These are phyloP conservation scores for Phytophthora parvispora DNA, from an alignment of 352 stramenopile genomes.

Conservation along the genomic window DNA sequence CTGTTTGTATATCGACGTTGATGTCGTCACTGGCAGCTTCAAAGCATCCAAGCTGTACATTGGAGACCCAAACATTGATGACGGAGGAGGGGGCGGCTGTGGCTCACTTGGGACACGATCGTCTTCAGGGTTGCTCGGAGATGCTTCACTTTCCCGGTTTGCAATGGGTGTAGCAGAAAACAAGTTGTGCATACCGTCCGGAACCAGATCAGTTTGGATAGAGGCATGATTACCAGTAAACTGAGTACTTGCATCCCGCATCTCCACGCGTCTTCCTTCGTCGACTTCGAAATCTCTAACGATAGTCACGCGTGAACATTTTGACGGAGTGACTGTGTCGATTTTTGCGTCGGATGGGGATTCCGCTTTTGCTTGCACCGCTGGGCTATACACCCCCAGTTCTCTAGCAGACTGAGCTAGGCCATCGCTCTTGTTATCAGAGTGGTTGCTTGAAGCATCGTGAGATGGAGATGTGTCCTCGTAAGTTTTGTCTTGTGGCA, in stretches of 20 bases:
- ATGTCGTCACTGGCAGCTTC: constrained; percentile 34
- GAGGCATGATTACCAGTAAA: constrained; percentile 80
- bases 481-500: background rate
- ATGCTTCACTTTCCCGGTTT: background rate
- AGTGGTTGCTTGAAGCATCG: background rate
- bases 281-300: constrained; percentile 58
- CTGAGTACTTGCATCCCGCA: constrained; percentile 74
- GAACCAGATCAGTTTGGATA: constrained; percentile 73
- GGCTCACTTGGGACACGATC: background rate
- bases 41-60: constrained; percentile 51
- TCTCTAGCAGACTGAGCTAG: background rate
- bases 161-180: constrained; percentile 1
- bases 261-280: constrained; percentile 39
- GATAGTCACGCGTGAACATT: constrained; percentile 48
- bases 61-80: constrained; percentile 6
- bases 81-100: constrained; percentile 7
- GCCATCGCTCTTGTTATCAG: background rate
- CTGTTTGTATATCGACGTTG: constrained; percentile 77
- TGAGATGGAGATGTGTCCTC: background rate
- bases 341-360: background rate
- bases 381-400: no score
- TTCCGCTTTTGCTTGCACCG: background rate
- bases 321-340: background rate
- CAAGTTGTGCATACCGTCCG: constrained; percentile 66
- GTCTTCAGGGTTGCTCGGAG: background rate